phyloP scores from a whole-genome alignment of 2,329 filamentous ascomycete species.

The Talaromyces rugulosus region DNA sequence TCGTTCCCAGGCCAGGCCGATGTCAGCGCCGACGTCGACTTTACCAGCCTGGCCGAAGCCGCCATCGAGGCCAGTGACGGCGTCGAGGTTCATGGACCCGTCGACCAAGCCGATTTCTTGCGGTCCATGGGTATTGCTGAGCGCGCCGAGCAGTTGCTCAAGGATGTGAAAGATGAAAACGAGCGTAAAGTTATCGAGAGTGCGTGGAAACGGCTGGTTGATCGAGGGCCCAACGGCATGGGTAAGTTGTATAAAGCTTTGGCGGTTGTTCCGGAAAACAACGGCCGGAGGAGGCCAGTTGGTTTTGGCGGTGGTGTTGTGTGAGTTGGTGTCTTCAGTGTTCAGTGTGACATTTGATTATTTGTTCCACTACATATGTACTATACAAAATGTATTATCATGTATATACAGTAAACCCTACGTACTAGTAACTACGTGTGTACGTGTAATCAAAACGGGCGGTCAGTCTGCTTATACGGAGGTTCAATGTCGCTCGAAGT shows the following conservation, averaged over 20 bases:
- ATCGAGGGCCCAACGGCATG: slow-evolving; percentile 79
- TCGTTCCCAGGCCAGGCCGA: slow-evolving; percentile 77
- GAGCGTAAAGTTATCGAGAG: slow-evolving; percentile 61
- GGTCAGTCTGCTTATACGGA: no score
- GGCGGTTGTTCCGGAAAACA: slow-evolving; percentile 80
- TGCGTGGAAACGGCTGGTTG: slow-evolving; percentile 79
- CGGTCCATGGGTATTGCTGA: slow-evolving; percentile 76
- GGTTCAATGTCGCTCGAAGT: no score
- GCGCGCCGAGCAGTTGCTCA: slow-evolving; percentile 65
- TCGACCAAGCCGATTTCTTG: slow-evolving; percentile 79
- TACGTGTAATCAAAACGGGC: no score
- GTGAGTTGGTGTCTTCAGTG: slow-evolving; percentile 10
- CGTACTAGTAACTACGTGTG: no score
- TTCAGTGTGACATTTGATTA: neutral
- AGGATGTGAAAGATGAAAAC: slow-evolving; percentile 41
- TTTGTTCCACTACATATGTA: neutral
- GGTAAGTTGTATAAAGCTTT: slow-evolving; percentile 91
- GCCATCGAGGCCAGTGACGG: slow-evolving; percentile 70
- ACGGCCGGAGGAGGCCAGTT: slow-evolving; percentile 69
- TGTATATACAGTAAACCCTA: no score
- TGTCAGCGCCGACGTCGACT: slow-evolving; percentile 90
- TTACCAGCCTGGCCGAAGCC: slow-evolving; percentile 76
- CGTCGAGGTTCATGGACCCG: slow-evolving; percentile 88
- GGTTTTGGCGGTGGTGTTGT: slow-evolving; percentile 74
- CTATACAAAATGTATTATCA: neutral